phyloP scores from a whole-genome alignment of 495 filamentous ascomycete species.

The Collariella sp. region DNA sequence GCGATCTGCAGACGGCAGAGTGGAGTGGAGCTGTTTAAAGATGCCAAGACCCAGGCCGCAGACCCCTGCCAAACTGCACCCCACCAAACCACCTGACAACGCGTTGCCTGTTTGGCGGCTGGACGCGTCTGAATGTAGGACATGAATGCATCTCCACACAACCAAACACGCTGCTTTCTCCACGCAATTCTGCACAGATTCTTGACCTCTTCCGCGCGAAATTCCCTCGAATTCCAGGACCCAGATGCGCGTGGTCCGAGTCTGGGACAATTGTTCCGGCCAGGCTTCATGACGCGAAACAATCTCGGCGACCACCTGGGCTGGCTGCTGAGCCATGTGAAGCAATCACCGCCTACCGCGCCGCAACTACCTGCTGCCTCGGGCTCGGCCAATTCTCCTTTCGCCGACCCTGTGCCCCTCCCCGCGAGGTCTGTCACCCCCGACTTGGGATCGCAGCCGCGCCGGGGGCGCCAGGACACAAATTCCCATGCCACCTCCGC shows the following conservation, averaged over 20 bases:
- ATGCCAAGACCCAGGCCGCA: not conserved
- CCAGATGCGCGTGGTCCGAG: constrained; percentile 25
- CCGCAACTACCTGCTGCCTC: constrained; percentile 21
- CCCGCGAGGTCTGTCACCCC: not conserved
- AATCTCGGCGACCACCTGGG: constrained; percentile 16
- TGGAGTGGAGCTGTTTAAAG: not conserved
- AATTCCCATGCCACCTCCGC: not conserved
- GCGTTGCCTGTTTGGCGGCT: constrained; percentile 16
- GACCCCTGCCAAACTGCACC: not conserved
- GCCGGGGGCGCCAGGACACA: not conserved
- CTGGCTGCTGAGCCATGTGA: constrained; percentile 28
- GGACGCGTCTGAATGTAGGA: constrained; percentile 9
- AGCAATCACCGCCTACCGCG: constrained; percentile 25
- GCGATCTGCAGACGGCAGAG: not conserved
- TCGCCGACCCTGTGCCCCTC: not conserved
- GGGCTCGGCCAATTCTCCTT: constrained; percentile 16
- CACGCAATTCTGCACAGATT: not conserved
- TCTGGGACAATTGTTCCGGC: constrained; percentile 28
- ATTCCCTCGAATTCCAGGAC: constrained; percentile 12
- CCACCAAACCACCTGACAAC: constrained; percentile 20
- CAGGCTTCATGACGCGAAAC: constrained; percentile 54
- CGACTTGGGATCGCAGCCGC: not conserved
- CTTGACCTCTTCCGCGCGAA: not conserved
- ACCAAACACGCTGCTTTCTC: constrained; percentile 9
- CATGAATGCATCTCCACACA: constrained; percentile 10